Conservation (phyloP, 177 flowering plant species). For the Vitis hybrid region DNA sequence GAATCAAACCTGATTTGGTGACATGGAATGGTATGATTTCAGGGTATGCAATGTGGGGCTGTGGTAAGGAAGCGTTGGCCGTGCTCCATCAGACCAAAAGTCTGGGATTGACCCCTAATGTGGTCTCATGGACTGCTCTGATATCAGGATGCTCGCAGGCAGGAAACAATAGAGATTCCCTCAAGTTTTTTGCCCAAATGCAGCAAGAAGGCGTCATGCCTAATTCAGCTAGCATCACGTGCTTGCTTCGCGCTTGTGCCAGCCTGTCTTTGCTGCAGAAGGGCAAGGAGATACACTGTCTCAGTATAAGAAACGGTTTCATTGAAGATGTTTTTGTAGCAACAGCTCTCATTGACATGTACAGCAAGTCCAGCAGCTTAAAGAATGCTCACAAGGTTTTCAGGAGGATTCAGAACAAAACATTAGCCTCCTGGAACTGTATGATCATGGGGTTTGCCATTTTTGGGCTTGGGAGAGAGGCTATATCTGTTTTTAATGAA, state of each 20-base stretch:
- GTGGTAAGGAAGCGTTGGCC: slow-evolving; percentile 41
- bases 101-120: slow-evolving; percentile 47
- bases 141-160: slow-evolving; percentile 59
- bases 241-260: slow-evolving; percentile 52
- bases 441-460: slow-evolving; percentile 59
- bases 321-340: slow-evolving; percentile 37
- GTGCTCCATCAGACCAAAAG: slow-evolving; percentile 39
- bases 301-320: slow-evolving; percentile 35
- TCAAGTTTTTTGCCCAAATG: slow-evolving; percentile 46
- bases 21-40: slow-evolving; percentile 63
- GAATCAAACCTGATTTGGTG: slow-evolving; percentile 51
- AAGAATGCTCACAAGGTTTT: slow-evolving; percentile 39
- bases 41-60: slow-evolving; percentile 51
- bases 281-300: slow-evolving; percentile 60
- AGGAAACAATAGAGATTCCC: slow-evolving; percentile 37
- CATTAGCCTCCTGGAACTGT: slow-evolving; percentile 61
- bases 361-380: slow-evolving; percentile 50
- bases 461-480: slow-evolving; percentile 46
- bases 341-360: slow-evolving; percentile 67
- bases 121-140: slow-evolving; percentile 73
- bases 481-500: slow-evolving; percentile 38
- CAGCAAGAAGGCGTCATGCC: slow-evolving; percentile 47
- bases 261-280: slow-evolving; percentile 49
- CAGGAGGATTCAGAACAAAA: slow-evolving; percentile 31
- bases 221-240: slow-evolving; percentile 51